These are phyloP conservation scores for Cladosporium austrohemisphaericum DNA, from an alignment of 2,329 filamentous ascomycete species.

Conservation along the genomic window DNA sequence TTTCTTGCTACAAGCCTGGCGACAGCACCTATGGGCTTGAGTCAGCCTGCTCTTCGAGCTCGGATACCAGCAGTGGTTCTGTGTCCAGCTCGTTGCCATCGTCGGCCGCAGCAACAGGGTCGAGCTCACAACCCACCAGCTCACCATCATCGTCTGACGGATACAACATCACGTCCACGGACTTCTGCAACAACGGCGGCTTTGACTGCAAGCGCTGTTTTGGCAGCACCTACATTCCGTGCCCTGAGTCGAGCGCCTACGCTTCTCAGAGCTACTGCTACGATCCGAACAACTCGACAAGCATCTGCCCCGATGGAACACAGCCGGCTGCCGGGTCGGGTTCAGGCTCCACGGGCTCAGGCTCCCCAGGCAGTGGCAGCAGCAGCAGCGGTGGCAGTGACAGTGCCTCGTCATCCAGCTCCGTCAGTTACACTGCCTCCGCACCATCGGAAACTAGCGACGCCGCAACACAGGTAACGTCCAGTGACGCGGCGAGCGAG, in stretches of 20 bases:
- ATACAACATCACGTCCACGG: not conserved
- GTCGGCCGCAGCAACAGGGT: not conserved
- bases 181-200: not conserved
- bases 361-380: not conserved
- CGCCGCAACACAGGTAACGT: not conserved
- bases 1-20: not conserved
- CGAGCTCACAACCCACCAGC: too few relatives aligned
- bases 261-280: not conserved
- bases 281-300: conserved; percentile 6
- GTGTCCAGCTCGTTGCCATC: not conserved
- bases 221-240: not conserved
- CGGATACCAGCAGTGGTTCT: not conserved
- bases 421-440: not conserved
- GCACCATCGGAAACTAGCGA: not conserved
- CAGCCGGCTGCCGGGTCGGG: not conserved
- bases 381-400: not conserved
- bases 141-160: not conserved
- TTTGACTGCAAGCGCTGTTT: conserved; percentile 4
- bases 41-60: not conserved
- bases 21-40: not conserved
- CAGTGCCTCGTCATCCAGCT: not conserved
- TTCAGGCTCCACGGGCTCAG: not conserved
- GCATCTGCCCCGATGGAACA: not conserved
- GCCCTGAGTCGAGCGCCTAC: not conserved
- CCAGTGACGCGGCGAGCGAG: not conserved